Evolutionary conservation across 2,329 filamentous ascomycete species (phyloP), one percentile per base, ranked within the genome.

Genomic region (Pseudonectria foliicola): DNA sequence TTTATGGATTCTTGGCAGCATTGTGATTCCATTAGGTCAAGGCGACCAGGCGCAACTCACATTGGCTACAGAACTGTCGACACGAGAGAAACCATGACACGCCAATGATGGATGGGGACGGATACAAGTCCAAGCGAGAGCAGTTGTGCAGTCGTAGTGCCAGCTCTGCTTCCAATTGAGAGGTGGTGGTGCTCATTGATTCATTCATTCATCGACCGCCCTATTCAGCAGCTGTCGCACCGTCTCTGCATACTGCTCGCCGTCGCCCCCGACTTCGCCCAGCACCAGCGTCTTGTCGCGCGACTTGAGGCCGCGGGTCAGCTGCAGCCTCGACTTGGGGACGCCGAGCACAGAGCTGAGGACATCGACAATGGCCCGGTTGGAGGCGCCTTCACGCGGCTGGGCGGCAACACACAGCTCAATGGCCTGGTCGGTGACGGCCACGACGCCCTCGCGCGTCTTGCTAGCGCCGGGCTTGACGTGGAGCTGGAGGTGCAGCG

Each of bases 391-490:
- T 11, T 85, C 77, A 40, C 71, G 68, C 10, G 82, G 69, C 43
- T 72, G 77, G 0, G 79, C 80, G 1, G 80, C 61, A 3, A 85
- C 80, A 31, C 77, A 81, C 2, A 87, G 55, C 40, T 82, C 73
- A 30, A 86, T 68, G 3, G 61, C 62, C 6, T 74, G 67, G 15
- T 76, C 67, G 0, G 70, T 69, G 4, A 86, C 57, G 1, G 66
- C 64, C 3, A 63, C 52, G 29, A 86, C 66, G 11, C 81, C 81
- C 46, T 83, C 72, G 24, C 79, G 71, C 15, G 66, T 65, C 18
- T 73, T 75, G 53, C 67, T 77, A 10, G 75, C 73, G 4, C 80
- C 77, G 0, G 82, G 77, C 42, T 82, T 84, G 37, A 86, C 73
- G 45, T 73, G 76, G 53, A 82, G 84, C 16, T 72, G 67, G 23